Conservation (phyloP, 345 rosid species). For the Lumnitzera littorea region DNA sequence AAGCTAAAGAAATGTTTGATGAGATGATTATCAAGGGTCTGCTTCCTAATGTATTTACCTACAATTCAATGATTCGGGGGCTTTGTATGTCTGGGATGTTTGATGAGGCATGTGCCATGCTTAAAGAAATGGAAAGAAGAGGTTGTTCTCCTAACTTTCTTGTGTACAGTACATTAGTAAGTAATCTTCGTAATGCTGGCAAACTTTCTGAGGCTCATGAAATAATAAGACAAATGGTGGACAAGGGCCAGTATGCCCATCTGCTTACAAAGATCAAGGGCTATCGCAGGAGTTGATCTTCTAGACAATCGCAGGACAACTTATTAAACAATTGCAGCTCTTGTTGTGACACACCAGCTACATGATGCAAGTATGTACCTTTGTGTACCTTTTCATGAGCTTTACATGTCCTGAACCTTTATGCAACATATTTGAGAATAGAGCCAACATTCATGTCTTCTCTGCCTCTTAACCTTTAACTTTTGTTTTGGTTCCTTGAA, state of each 20-base stretch:
- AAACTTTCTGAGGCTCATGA: slow-evolving; percentile 61
- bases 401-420: too few relatives aligned
- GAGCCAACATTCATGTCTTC: too few relatives aligned
- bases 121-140: slow-evolving; percentile 77
- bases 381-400: too few relatives aligned
- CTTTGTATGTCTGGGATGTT: slow-evolving; percentile 64
- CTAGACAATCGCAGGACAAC: too few relatives aligned
- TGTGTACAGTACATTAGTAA: slow-evolving; percentile 77
- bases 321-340: too few relatives aligned
- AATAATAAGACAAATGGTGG: slow-evolving; percentile 62
- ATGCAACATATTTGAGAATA: too few relatives aligned
- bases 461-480: too few relatives aligned
- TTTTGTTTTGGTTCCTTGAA: too few relatives aligned
- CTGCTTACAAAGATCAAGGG: slow-evolving; percentile 43
- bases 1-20: slow-evolving; percentile 51
- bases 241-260: slow-evolving; percentile 60
- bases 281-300: slow-evolving; percentile 28
- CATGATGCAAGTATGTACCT: too few relatives aligned
- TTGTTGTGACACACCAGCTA: too few relatives aligned
- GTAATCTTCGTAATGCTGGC: slow-evolving; percentile 66
- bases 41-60: slow-evolving; percentile 78
- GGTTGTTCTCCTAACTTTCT: slow-evolving; percentile 80
- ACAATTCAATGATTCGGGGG: slow-evolving; percentile 84
- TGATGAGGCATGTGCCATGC: slow-evolving; percentile 60
- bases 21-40: slow-evolving; percentile 59